Percentiles rank a stretch among this genome's conserved stretches.
Evolutionary conservation across 805 yeast genomes (phyloP).

Genomic region (Candida maesae): DNA sequence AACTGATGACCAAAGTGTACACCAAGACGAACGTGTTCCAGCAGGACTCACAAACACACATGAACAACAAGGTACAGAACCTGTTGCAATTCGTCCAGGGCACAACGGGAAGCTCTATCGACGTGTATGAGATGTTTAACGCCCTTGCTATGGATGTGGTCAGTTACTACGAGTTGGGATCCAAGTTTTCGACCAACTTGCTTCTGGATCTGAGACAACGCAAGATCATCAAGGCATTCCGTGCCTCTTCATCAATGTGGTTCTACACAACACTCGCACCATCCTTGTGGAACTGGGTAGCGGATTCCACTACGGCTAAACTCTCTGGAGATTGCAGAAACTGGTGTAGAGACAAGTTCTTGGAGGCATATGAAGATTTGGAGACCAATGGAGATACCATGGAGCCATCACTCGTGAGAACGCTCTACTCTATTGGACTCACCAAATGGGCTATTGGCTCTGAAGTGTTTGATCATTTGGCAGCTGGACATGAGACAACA

Average conservation of each 20-base stretch:
- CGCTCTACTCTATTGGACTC: slow-evolving; percentile 24
- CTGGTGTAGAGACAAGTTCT: slow-evolving; percentile 40
- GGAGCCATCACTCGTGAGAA: slow-evolving; percentile 12
- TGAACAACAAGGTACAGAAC: slow-evolving; percentile 32
- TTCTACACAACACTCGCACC: slow-evolving; percentile 67
- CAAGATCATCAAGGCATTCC: slow-evolving; percentile 41
- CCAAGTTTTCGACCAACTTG: slow-evolving; percentile 41
- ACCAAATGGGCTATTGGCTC: slow-evolving; percentile 36
- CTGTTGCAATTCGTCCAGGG: slow-evolving; percentile 20
- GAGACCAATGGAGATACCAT: slow-evolving; percentile 15
- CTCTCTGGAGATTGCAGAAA: slow-evolving; percentile 38
- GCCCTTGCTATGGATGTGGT: slow-evolving; percentile 70
- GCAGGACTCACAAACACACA: slow-evolving; percentile 29
- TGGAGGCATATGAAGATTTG: slow-evolving; percentile 20
- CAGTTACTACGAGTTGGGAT: slow-evolving; percentile 57
- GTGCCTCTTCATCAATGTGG: slow-evolving; percentile 52
- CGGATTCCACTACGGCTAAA: slow-evolving; percentile 34
- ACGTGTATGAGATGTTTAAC: slow-evolving; percentile 62
- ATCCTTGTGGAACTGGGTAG: slow-evolving; percentile 45
- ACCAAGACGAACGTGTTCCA: slow-evolving; percentile 40
- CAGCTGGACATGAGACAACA: slow-evolving; percentile 78
- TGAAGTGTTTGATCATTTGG: slow-evolving; percentile 59
- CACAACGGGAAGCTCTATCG: slow-evolving; percentile 33
- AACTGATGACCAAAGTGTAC: slow-evolving; percentile 38
- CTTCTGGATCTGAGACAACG: slow-evolving; percentile 38